phyloP scores from a whole-genome alignment of 2,329 filamentous ascomycete species.

The Albifimbria verrucaria region DNA sequence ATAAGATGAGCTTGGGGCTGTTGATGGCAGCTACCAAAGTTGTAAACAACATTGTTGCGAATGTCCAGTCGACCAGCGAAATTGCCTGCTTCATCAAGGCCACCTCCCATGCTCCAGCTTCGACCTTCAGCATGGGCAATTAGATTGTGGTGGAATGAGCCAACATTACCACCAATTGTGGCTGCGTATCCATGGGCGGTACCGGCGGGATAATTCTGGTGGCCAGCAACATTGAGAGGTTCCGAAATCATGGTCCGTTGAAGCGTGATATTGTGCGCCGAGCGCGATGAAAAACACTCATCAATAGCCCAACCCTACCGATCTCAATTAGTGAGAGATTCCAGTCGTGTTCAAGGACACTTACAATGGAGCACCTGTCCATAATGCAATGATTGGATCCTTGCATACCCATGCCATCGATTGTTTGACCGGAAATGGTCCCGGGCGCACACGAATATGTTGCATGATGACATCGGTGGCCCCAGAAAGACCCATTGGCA shows the following conservation, averaged over 20 bases:
- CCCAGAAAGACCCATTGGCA: constrained; percentile 26
- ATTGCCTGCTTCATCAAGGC: constrained; percentile 22
- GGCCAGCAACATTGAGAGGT: constrained; percentile 30
- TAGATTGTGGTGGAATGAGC: constrained; percentile 32
- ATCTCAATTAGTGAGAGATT: not conserved
- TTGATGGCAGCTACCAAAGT: constrained; percentile 20
- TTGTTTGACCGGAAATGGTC: constrained; percentile 25
- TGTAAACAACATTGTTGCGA: constrained; percentile 34
- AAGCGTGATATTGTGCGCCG: constrained; percentile 29
- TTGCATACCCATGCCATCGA: constrained; percentile 32
- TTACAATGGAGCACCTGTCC: constrained; percentile 26
- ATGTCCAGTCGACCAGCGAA: constrained; percentile 29
- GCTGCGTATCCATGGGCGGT: constrained; percentile 23
- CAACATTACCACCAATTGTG: constrained; percentile 28
- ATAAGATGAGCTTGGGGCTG: not conserved
- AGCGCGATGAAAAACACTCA: constrained; percentile 29
- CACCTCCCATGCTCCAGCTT: constrained; percentile 31
- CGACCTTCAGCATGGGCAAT: constrained; percentile 28
- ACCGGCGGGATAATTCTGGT: constrained; percentile 31
- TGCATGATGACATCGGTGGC: constrained; percentile 23
- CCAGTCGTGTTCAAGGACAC: not conserved
- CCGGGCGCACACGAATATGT: constrained; percentile 24
- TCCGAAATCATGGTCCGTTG: constrained; percentile 32
- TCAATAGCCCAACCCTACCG: constrained; percentile 28
- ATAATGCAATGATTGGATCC: constrained; percentile 31